Evolutionary conservation across 192 early-diverging fungal species (phyloP).

Genomic region (Umbelopsis sp.): DNA sequence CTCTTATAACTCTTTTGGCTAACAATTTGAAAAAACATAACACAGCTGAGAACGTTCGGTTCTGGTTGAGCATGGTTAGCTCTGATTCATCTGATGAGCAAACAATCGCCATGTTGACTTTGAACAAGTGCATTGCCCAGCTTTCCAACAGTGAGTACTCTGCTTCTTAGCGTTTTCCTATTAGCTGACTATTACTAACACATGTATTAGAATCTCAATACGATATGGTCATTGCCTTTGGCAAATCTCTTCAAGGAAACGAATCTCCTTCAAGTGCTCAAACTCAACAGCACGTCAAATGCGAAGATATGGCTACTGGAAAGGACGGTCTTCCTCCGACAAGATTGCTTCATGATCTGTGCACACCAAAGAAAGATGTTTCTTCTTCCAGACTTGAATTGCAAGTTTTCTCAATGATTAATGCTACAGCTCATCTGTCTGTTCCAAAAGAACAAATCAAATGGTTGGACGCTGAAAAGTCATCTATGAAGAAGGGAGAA

Average conservation of each 20-base stretch:
- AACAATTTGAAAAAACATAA: conserved; percentile 31
- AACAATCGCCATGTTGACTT: conserved; percentile 43
- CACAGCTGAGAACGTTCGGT: conserved; percentile 21
- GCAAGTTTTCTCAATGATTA: conserved; percentile 39
- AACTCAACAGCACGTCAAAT: neutral
- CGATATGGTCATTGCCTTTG: neutral
- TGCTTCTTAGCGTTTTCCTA: neutral
- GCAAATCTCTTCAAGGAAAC: neutral
- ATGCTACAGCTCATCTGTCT: conserved; percentile 27
- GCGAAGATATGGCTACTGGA: conserved; percentile 12
- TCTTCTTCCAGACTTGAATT: conserved; percentile 36
- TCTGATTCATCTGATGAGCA: conserved; percentile 29
- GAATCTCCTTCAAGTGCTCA: neutral
- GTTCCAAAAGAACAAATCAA: neutral
- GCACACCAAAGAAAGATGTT: conserved; percentile 29
- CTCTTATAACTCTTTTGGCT: conserved; percentile 44
- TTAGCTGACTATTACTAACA: neutral
- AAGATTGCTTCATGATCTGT: conserved; percentile 32
- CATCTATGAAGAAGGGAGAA: neutral
- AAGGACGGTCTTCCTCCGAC: conserved; percentile 30
- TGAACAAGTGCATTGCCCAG: conserved; percentile 30
- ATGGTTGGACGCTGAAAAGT: conserved; percentile 4
- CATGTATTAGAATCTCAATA: neutral
- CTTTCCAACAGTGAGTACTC: conserved; percentile 2
- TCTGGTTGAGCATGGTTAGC: conserved; percentile 45